Conservation (phyloP, 164 flowering plant genomes). For the Stephania japonica region DNA sequence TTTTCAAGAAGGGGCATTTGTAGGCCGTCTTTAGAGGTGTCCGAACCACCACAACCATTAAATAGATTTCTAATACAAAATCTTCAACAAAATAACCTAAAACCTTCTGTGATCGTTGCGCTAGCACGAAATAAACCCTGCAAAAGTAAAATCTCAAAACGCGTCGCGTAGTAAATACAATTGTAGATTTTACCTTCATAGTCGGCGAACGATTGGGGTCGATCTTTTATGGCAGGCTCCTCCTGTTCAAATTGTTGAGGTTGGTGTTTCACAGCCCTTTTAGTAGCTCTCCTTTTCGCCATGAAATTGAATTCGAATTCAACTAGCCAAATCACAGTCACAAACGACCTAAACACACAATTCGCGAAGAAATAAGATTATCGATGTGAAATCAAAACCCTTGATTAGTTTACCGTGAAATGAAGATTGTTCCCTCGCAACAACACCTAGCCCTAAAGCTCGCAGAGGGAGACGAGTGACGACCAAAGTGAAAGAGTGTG, state of each 20-base stretch:
- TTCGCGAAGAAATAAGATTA: no score
- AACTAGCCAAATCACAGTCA: no score
- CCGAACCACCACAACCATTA: no score
- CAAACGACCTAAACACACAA: no score
- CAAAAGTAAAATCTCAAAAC: neutral
- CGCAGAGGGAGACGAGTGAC: no score
- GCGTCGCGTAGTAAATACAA: neutral
- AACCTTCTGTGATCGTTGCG: neutral
- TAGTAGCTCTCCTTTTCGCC: conserved; percentile 17
- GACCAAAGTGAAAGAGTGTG: no score
- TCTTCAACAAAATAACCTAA: neutral
- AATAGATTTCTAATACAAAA: no score
- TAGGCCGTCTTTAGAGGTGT: neutral
- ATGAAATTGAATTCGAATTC: conserved; percentile 1
- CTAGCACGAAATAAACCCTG: no score
- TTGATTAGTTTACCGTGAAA: no score
- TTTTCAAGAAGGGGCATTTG: neutral
- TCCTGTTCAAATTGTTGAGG: neutral
- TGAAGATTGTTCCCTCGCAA: no score
- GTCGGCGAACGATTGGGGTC: neutral
- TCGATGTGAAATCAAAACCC: no score
- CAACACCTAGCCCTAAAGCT: no score
- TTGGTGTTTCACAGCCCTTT: conserved; percentile 2
- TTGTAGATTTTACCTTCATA: conserved; percentile 9
- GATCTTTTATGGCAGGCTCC: conserved; percentile 2